Percentiles rank a stretch among this genome's conserved stretches.
Evolutionary conservation across 1,284 basidiomycete species (phyloP).

Genomic region (Rugosomyces carneus): DNA sequence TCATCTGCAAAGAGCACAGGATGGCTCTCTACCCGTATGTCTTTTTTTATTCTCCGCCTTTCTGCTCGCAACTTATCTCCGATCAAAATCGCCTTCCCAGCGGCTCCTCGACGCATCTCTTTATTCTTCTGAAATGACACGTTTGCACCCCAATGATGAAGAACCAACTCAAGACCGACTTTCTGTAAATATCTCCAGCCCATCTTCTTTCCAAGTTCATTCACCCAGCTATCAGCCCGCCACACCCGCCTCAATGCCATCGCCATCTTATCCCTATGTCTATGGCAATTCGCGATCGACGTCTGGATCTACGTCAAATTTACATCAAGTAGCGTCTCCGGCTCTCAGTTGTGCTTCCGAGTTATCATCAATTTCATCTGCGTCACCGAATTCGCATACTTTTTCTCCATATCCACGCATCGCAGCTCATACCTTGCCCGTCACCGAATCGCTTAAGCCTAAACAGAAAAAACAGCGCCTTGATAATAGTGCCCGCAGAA

Average conservation of each 20-base stretch:
- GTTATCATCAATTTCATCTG: constrained; percentile 45
- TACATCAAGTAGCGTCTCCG: constrained; percentile 55
- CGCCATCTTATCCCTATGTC: constrained; percentile 28
- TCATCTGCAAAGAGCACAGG: constrained; percentile 13
- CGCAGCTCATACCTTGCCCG: not conserved
- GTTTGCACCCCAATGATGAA: constrained; percentile 32
- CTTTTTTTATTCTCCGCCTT: constrained; percentile 1
- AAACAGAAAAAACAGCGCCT: constrained; percentile 69
- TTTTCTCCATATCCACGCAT: constrained; percentile 10
- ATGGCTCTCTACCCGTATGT: constrained; percentile 15
- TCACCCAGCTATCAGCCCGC: constrained; percentile 29
- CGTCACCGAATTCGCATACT: constrained; percentile 10
- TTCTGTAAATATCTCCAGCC: constrained; percentile 19
- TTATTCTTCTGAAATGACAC: constrained; percentile 25
- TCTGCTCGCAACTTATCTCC: constrained; percentile 5
- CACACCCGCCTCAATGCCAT: constrained; percentile 32
- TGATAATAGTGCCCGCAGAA: constrained; percentile 66
- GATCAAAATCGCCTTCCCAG: constrained; percentile 12
- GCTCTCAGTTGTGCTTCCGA: constrained; percentile 50
- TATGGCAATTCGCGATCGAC: constrained; percentile 18
- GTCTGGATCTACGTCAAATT: constrained; percentile 37
- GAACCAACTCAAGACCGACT: constrained; percentile 17
- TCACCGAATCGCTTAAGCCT: constrained; percentile 14
- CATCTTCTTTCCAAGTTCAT: constrained; percentile 19
- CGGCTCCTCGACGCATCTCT: constrained; percentile 17